These are phyloP conservation scores for Paramecium caudatum DNA, from an alignment of 73 alveolate genomes.

Conservation along the genomic window DNA sequence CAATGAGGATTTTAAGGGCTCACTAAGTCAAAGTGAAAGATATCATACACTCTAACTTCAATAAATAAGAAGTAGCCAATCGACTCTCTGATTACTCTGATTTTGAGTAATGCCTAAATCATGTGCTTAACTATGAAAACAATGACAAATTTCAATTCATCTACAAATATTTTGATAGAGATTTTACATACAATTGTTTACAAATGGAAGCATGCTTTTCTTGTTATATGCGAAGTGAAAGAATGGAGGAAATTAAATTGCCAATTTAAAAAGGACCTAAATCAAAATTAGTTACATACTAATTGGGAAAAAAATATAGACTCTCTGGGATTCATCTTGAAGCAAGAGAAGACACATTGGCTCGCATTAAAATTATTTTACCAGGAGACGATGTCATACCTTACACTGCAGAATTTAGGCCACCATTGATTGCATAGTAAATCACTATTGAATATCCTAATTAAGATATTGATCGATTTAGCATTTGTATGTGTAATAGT, in stretches of 20 bases:
- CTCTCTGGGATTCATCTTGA: background rate
- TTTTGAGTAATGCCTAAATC: slow-evolving; percentile 14
- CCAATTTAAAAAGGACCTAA: background rate
- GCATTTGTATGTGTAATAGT: background rate
- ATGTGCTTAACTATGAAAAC: background rate
- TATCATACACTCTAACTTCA: background rate
- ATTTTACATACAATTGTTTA: slow-evolving; percentile 23
- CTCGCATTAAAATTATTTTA: background rate
- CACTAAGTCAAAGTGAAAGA: slow-evolving; percentile 13
- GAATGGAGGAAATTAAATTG: background rate
- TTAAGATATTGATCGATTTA: background rate
- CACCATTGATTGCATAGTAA: slow-evolving; percentile 5
- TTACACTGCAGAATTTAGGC: background rate
- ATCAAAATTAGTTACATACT: background rate
- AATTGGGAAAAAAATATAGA: background rate
- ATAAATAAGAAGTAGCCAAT: slow-evolving; percentile 23
- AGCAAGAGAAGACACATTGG: background rate
- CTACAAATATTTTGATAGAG: slow-evolving; percentile 23
- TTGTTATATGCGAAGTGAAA: slow-evolving; percentile 30
- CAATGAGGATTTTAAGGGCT: background rate
- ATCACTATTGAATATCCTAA: background rate
- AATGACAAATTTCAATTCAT: slow-evolving; percentile 36
- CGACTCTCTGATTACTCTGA: background rate
- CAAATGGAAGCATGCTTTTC: slow-evolving; percentile 45
- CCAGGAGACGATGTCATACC: slow-evolving; percentile 31